Conservation (phyloP, 2,329 filamentous ascomycete species). For the Didymella sp. region DNA sequence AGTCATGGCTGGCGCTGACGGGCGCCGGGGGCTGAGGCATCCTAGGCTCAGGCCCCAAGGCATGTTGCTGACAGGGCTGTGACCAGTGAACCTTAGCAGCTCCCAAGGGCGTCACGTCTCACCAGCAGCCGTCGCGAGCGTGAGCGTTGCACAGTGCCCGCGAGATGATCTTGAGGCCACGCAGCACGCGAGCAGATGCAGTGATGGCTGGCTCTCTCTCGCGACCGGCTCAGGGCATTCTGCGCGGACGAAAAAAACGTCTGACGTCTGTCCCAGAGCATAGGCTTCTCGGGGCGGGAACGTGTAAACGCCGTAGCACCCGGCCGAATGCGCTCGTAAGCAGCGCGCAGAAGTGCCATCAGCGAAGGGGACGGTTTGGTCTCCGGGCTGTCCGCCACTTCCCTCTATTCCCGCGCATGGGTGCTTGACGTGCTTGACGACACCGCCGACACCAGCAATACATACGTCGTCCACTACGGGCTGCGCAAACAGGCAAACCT, state of each 20-base stretch:
- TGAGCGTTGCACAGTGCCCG: slow-evolving; percentile 12
- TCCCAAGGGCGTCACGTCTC: slow-evolving; percentile 9
- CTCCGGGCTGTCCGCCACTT: slow-evolving; percentile 17
- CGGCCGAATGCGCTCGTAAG: slow-evolving; percentile 22
- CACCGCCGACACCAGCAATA: slow-evolving; percentile 9
- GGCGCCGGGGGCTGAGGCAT: slow-evolving; percentile 11
- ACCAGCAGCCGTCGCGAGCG: slow-evolving; percentile 7
- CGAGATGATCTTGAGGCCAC: slow-evolving; percentile 15
- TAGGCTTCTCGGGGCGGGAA: slow-evolving; percentile 14
- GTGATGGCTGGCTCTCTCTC: background rate
- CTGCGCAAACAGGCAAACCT: slow-evolving; percentile 4
- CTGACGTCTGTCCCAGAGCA: too few relatives aligned
- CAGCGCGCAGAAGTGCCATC: slow-evolving; percentile 16
- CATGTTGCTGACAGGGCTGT: slow-evolving; percentile 18
- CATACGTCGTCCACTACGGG: slow-evolving; percentile 6
- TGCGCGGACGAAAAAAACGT: slow-evolving; percentile 16
- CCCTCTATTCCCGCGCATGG: slow-evolving; percentile 15
- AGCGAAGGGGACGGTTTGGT: slow-evolving; percentile 9
- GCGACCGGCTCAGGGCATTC: too few relatives aligned
- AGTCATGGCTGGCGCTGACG: slow-evolving; percentile 5
- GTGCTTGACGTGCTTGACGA: slow-evolving; percentile 9
- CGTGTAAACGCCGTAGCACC: slow-evolving; percentile 18
- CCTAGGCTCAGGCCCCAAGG: background rate
- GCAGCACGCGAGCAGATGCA: slow-evolving; percentile 12
- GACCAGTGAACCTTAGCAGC: slow-evolving; percentile 7